phyloP scores from a whole-genome alignment of 352 stramenopile species.

The Globisporangium sylvaticum region DNA sequence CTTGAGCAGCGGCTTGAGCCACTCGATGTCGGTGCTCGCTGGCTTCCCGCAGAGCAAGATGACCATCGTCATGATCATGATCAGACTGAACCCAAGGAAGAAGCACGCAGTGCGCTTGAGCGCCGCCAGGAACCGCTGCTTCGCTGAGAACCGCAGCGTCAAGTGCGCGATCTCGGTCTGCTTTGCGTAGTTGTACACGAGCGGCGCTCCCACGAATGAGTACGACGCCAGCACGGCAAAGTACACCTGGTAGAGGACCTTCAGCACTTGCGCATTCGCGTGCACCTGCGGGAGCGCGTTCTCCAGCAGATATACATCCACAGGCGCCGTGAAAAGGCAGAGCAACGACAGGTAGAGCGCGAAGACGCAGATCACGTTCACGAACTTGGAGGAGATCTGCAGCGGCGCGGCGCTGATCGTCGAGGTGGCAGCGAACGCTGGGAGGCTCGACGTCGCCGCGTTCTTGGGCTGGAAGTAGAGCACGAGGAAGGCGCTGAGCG shows the following conservation, averaged over 20 bases:
- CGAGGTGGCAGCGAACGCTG: conserved; percentile 48
- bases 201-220: conserved; percentile 65
- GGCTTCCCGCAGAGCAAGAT: conserved; percentile 76
- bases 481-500: conserved; percentile 47
- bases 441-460: conserved; percentile 42
- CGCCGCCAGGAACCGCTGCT: conserved; percentile 51
- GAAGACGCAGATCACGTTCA: conserved; percentile 63
- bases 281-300: conserved; percentile 61
- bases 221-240: conserved; percentile 58
- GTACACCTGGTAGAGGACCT: conserved; percentile 69
- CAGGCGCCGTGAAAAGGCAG: conserved; percentile 72
- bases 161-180: conserved; percentile 84
- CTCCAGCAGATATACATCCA: conserved; percentile 78
- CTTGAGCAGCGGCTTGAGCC: conserved; percentile 76
- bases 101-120: conserved; percentile 76
- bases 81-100: conserved; percentile 56
- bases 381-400: conserved; percentile 62
- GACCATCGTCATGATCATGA: conserved; percentile 65
- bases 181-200: conserved; percentile 80
- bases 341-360: conserved; percentile 69
- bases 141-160: conserved; percentile 57
- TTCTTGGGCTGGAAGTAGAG: conserved; percentile 63
- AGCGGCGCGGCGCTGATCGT: conserved; percentile 56
- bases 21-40: conserved; percentile 70
- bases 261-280: conserved; percentile 45